Evolutionary conservation across 345 rosid species (phyloP).

Genomic region (Eucalyptus polybractea): DNA sequence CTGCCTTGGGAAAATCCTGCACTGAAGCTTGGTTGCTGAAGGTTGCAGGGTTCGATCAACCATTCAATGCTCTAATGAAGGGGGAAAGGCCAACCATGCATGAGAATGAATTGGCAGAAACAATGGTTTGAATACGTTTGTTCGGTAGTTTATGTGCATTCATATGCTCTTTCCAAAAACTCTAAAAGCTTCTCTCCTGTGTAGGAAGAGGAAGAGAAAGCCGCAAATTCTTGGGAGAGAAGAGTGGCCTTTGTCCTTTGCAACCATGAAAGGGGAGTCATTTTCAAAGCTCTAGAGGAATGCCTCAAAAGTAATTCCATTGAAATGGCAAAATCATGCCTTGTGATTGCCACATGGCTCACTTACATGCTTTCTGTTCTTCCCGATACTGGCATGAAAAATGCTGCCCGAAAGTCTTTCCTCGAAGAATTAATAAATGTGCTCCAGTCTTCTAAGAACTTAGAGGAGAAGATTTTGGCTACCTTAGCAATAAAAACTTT

Average conservation of each 20-base stretch:
- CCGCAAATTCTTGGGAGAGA: constrained; percentile 43
- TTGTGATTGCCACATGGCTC: constrained; percentile 46
- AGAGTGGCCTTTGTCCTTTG: constrained; percentile 40
- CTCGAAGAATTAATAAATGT: constrained; percentile 43
- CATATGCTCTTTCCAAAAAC: background rate
- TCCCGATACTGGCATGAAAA: constrained; percentile 41
- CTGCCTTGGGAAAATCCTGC: constrained; percentile 28
- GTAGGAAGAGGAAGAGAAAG: constrained; percentile 49
- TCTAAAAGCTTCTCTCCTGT: background rate
- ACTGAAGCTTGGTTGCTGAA: constrained; percentile 53
- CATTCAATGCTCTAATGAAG: constrained; percentile 33
- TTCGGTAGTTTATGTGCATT: background rate
- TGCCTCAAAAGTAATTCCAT: constrained; percentile 52
- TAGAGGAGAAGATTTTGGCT: constrained; percentile 56
- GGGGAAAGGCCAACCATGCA: constrained; percentile 4
- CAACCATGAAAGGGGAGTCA: constrained; percentile 60
- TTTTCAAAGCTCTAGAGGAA: constrained; percentile 52
- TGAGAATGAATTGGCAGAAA: constrained; percentile 19
- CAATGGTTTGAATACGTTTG: constrained; percentile 6
- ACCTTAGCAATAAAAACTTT: constrained; percentile 50
- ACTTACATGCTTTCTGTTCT: constrained; percentile 40
- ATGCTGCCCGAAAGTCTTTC: constrained; percentile 29
- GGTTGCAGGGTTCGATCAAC: constrained; percentile 40
- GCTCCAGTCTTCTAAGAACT: constrained; percentile 47
- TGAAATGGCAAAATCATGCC: constrained; percentile 43